Evolutionary conservation across 495 filamentous ascomycete genomes (phyloP).

Genomic region (Aspergillus diversus): DNA sequence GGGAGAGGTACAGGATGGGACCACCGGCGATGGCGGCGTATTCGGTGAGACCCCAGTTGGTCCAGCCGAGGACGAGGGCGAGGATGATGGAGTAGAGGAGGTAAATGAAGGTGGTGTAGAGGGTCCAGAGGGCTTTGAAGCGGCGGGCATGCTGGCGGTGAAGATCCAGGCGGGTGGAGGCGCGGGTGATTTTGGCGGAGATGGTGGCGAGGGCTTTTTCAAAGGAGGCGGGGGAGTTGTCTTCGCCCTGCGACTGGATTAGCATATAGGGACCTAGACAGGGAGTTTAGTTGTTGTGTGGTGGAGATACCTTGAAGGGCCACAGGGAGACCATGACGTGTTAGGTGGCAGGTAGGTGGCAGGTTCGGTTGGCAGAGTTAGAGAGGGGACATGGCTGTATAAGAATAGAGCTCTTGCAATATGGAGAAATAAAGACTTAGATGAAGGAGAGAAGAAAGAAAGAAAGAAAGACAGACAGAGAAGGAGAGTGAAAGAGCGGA

Average conservation of each 20-base stretch:
- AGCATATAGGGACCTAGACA: conserved; percentile 9
- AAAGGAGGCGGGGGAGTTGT: conserved; percentile 86
- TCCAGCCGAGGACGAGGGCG: conserved; percentile 82
- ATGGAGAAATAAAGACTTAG: neutral
- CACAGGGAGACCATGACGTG: conserved; percentile 79
- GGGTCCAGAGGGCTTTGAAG: conserved; percentile 81
- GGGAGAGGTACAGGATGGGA: conserved; percentile 65
- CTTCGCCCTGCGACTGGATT: conserved; percentile 61
- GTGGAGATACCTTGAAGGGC: conserved; percentile 70
- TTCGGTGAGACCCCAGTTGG: conserved; percentile 73
- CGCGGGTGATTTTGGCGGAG: conserved; percentile 75
- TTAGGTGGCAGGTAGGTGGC: conserved; percentile 33
- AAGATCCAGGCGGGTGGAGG: conserved; percentile 69
- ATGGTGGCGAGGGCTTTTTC: conserved; percentile 86
- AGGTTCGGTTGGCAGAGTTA: conserved; percentile 4
- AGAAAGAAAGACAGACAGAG: conserved; percentile 7
- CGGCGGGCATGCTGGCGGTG: conserved; percentile 73
- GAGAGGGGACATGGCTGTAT: neutral
- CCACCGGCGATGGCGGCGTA: conserved; percentile 77
- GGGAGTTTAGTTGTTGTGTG: neutral
- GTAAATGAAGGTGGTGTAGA: conserved; percentile 89
- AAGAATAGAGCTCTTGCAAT: neutral
- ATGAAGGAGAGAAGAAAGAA: conserved; percentile 7
- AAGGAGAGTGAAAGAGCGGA: conserved; percentile 4
- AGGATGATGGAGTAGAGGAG: conserved; percentile 81